Percentiles rank a stretch among this genome's conserved stretches.
phyloP scores from a whole-genome alignment of 1,284 basidiomycete genomes.

The Ustilago curta region DNA sequence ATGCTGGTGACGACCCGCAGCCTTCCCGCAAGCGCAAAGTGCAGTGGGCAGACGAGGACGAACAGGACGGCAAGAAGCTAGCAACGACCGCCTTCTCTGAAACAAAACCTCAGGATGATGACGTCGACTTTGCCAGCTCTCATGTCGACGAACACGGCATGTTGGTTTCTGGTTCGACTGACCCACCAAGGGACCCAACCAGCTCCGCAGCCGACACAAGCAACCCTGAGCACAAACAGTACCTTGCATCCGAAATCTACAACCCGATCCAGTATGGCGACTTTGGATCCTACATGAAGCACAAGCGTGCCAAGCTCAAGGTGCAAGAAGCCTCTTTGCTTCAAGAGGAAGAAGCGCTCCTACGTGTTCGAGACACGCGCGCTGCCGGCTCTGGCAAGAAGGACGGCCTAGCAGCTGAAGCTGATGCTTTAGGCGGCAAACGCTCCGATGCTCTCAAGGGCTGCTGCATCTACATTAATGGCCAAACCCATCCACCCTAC shows the following conservation, averaged over 20 bases:
- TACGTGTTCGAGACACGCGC: constrained; percentile 14
- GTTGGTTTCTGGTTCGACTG: constrained; percentile 2
- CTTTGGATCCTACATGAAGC: constrained; percentile 85
- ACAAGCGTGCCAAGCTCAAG: constrained; percentile 83
- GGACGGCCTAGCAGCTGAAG: constrained; percentile 15
- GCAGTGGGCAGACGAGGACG: constrained; percentile 47
- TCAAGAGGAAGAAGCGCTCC: constrained; percentile 44
- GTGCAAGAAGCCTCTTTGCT: constrained; percentile 57
- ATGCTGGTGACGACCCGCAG: background rate
- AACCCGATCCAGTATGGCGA: constrained; percentile 83
- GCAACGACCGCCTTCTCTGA: background rate
- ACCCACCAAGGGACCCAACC: background rate
- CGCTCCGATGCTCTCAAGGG: constrained; percentile 52
- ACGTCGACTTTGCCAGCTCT: background rate
- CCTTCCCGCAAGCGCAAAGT: constrained; percentile 43
- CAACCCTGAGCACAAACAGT: constrained; percentile 21
- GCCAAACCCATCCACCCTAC: constrained; percentile 87
- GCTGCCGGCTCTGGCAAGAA: background rate
- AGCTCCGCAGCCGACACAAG: background rate
- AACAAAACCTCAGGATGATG: background rate
- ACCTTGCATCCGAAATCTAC: constrained; percentile 71
- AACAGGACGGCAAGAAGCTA: constrained; percentile 2
- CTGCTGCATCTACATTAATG: constrained; percentile 77
- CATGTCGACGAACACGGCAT: constrained; percentile 35
- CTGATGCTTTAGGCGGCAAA: constrained; percentile 25